phyloP scores from a whole-genome alignment of 2,329 filamentous ascomycete species.

The Periconia sp. region DNA sequence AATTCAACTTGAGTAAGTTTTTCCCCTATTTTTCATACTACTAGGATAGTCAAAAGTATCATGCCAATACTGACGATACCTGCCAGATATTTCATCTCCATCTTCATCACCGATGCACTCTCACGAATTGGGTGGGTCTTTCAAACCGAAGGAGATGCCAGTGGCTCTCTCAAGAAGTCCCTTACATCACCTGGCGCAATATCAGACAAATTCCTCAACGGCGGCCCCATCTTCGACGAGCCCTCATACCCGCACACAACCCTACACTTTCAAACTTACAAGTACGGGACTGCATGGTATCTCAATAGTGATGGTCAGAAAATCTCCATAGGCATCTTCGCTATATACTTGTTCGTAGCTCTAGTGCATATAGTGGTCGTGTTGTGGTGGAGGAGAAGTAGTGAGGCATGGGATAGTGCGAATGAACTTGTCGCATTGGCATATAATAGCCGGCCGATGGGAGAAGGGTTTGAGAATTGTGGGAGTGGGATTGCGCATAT shows the following conservation, averaged over 20 bases:
- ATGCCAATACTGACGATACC: too few relatives aligned
- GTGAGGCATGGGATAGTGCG: conserved; percentile 4
- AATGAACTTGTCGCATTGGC: conserved; percentile 7
- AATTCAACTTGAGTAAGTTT: neutral
- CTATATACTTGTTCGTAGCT: conserved; percentile 1
- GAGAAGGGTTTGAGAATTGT: conserved; percentile 5
- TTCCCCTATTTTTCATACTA: neutral
- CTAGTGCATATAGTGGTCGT: conserved; percentile 1
- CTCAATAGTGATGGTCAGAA: neutral
- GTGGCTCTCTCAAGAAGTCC: neutral
- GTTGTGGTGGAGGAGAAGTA: neutral
- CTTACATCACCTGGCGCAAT: neutral
- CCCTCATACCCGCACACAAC: neutral
- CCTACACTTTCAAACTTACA: conserved; percentile 1
- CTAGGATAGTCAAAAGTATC: too few relatives aligned
- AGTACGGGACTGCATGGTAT: conserved; percentile 6
- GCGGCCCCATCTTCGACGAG: neutral
- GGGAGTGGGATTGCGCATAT: conserved; percentile 1
- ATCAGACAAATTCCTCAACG: conserved; percentile 5
- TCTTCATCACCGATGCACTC: conserved; percentile 6
- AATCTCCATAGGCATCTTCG: neutral
- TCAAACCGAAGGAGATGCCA: neutral
- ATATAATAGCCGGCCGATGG: conserved; percentile 4
- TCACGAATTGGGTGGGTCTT: conserved; percentile 6
- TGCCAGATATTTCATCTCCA: conserved; percentile 4